Evolutionary conservation across 2,329 filamentous ascomycete genomes (phyloP), one percentile per base, ranked within the genome.

Genomic region (Ciborinia camelliae): DNA sequence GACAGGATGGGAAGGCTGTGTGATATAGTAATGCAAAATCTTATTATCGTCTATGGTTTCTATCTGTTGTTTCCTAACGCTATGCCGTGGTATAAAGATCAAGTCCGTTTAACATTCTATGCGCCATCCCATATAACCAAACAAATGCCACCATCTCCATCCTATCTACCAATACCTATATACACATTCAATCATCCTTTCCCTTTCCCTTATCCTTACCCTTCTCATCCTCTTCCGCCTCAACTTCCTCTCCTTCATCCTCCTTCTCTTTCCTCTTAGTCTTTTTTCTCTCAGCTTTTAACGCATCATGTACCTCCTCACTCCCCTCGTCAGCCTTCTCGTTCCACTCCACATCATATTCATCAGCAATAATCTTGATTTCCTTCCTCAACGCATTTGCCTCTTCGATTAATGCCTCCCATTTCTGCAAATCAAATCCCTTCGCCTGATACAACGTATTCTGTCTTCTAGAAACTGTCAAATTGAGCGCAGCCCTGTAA

Each of bases 291-390:
- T 86, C 84, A 66, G 82, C 78, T 67, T 85, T 83, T 39, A 88
- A 74, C 20, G 81, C 81, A 70, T 85, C 78, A 75, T 81, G 82
- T 0, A 87, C 82, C 39, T 89, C 83, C 71, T 89, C 85, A n/a
- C 84, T 84, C 15, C 86, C 86, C 60, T 94, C 85, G 69, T 96
- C 90, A 68, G 80, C 80, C 67, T 81, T 83, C 79, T 95, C 91
- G 71, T 96, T 86, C 91, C 92, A 97, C 60, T 94, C 91, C 9
- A 93, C 91, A 71, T 96, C 92, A 75, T 97, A 97, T 77, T 97
- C 92, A 41, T 87, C 85, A 0, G 93, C 92, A 10, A 96, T 85
- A 20, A 83, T 82, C 77, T 89, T 90, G 75, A 97, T 90, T 77
- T 97, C 93, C 68, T 83, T 84, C 7, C 92, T 80, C 68, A 97